Conservation (phyloP, 495 filamentous ascomycete genomes). For the Penicillium verhagenii region DNA sequence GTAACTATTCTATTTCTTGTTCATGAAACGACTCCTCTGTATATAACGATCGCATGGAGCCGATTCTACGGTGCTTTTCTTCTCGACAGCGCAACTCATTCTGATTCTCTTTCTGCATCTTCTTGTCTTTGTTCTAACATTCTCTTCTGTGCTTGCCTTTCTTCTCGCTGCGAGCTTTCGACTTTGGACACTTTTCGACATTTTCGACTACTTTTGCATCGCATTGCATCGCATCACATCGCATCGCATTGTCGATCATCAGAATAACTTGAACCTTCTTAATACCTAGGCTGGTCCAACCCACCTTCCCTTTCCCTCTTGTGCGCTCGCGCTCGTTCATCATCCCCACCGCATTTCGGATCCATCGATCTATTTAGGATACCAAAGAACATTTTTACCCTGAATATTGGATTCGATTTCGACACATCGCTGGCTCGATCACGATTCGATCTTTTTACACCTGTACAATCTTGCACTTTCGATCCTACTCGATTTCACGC, state of each 20-base stretch:
- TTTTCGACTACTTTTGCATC: neutral
- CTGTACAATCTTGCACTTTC: neutral
- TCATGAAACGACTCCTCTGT: neutral
- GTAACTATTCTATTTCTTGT: neutral
- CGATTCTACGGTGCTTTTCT: neutral
- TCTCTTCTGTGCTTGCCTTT: neutral
- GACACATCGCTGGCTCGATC: constrained; percentile 7
- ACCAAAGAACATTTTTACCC: neutral
- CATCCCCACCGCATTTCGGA: neutral
- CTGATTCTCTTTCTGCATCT: neutral
- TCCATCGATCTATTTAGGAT: neutral
- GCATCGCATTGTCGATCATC: neutral
- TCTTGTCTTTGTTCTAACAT: neutral
- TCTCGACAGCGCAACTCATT: neutral
- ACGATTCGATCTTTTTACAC: neutral
- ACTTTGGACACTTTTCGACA: too few relatives aligned
- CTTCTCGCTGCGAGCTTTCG: neutral
- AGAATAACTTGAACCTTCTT: neutral
- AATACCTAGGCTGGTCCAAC: constrained; percentile 5
- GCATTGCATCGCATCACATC: neutral
- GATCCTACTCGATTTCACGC: neutral
- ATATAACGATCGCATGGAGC: neutral
- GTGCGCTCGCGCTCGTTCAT: neutral
- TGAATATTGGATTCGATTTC: neutral
- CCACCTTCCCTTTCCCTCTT: neutral